Evolutionary conservation across 495 filamentous ascomycete genomes (phyloP).

Genomic region (Aspergillus sclerotiicarbonarius): DNA sequence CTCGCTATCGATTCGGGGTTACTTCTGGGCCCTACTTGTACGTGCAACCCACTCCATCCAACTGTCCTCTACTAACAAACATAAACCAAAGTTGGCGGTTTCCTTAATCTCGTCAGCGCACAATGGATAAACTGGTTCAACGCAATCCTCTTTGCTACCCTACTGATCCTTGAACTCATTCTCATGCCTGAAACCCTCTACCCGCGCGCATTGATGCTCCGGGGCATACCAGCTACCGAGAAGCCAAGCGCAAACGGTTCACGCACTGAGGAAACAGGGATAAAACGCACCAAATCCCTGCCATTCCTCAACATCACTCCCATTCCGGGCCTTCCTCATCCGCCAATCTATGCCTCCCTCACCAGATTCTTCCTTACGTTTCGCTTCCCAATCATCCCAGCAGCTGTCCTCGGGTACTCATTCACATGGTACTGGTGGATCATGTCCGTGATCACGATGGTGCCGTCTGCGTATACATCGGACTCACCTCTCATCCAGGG

Average conservation of each 20-base stretch:
- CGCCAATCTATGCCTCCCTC: constrained; percentile 50
- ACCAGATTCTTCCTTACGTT: constrained; percentile 49
- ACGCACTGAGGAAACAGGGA: constrained; percentile 20
- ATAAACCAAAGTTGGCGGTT: constrained; percentile 50
- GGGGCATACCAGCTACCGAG: constrained; percentile 28
- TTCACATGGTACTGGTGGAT: constrained; percentile 67
- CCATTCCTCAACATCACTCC: constrained; percentile 49
- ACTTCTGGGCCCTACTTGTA: constrained; percentile 51
- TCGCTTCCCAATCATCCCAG: constrained; percentile 43
- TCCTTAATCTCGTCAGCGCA: constrained; percentile 49
- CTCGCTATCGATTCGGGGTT: constrained; percentile 56
- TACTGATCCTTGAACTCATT: constrained; percentile 50
- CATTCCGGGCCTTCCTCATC: constrained; percentile 54
- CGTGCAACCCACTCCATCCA: constrained; percentile 1
- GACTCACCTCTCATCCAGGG: constrained; percentile 57
- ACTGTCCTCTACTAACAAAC: not conserved
- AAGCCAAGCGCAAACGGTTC: not conserved
- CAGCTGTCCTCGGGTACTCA: constrained; percentile 50
- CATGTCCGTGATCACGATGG: constrained; percentile 57
- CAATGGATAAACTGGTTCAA: constrained; percentile 61
- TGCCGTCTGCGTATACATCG: constrained; percentile 55
- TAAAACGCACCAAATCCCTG: constrained; percentile 46
- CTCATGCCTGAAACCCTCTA: constrained; percentile 63
- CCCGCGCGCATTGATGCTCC: constrained; percentile 52
- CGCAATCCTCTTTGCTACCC: constrained; percentile 53